These are phyloP conservation scores for Leucocoprinus birnbaumii DNA, from an alignment of 768 basidiomycete species.

Conservation along the genomic window DNA sequence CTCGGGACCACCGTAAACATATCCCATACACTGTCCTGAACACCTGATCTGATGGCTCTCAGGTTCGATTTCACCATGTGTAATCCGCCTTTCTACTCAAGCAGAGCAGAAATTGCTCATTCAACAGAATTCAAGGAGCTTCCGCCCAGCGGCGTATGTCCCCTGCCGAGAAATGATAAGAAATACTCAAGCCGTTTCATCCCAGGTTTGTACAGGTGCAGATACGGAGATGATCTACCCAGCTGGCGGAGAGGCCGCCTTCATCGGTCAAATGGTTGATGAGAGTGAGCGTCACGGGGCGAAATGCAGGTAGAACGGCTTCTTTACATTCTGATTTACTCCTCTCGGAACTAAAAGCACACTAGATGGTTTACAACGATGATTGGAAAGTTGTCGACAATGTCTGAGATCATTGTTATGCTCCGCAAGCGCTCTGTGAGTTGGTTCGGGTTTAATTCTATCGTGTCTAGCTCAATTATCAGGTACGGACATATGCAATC, in stretches of 20 bases:
- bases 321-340: background rate
- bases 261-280: slow-evolving; percentile 72
- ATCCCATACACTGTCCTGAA: background rate
- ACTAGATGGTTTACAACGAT: slow-evolving; percentile 91
- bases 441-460: slow-evolving; percentile 10
- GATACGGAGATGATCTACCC: slow-evolving; percentile 84
- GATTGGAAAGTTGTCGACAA: slow-evolving; percentile 82
- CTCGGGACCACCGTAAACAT: slow-evolving; percentile 14
- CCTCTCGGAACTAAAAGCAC: background rate
- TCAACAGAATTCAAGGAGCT: slow-evolving; percentile 63
- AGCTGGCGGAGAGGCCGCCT: slow-evolving; percentile 78
- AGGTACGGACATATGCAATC: slow-evolving; percentile 88
- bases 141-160: slow-evolving; percentile 66
- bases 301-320: slow-evolving; percentile 52
- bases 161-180: background rate
- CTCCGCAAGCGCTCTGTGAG: slow-evolving; percentile 40
- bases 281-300: slow-evolving; percentile 59
- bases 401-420: slow-evolving; percentile 52
- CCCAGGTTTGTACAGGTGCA: slow-evolving; percentile 84
- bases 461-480: background rate
- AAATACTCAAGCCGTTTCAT: background rate
- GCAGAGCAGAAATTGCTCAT: slow-evolving; percentile 57
- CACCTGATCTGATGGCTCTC: background rate
- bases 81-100: slow-evolving; percentile 95
- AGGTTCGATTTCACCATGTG: slow-evolving; percentile 87